Percentiles rank a stretch among this genome's conserved stretches.
phyloP scores from a whole-genome alignment of 495 filamentous ascomycete genomes.

The Aspergillus campestris region DNA sequence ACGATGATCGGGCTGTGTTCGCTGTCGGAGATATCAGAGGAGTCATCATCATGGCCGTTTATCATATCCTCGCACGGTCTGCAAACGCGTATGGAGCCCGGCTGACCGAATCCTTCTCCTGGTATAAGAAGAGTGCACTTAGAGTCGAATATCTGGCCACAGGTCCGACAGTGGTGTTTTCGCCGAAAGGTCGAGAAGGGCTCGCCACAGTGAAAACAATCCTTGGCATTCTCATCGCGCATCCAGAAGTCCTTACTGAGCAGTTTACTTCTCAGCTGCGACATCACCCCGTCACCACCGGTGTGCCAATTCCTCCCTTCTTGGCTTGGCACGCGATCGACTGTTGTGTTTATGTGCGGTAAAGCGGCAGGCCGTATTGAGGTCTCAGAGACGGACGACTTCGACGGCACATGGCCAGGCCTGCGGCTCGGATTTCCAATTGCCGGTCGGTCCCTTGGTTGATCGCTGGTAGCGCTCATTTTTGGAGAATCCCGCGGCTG shows the following conservation, averaged over 20 bases:
- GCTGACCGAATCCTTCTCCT: constrained; percentile 79
- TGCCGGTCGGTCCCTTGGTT: constrained; percentile 15
- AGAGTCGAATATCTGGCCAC: constrained; percentile 95
- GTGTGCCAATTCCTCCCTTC: constrained; percentile 14
- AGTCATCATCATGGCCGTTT: constrained; percentile 80
- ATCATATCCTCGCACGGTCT: constrained; percentile 93
- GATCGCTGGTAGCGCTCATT: constrained; percentile 5
- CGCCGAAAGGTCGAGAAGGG: constrained; percentile 88
- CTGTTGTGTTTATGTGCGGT: constrained; percentile 23
- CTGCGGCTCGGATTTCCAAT: constrained; percentile 20
- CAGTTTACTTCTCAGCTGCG: constrained; percentile 67
- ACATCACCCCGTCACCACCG: constrained; percentile 22
- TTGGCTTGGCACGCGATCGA: constrained; percentile 12
- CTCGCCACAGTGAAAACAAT: constrained; percentile 88
- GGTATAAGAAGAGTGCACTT: constrained; percentile 89
- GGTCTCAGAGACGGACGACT: constrained; percentile 27
- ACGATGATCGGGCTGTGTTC: constrained; percentile 45
- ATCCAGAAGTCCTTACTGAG: constrained; percentile 97
- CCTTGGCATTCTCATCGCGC: constrained; percentile 96
- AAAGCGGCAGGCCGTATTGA: constrained; percentile 21
- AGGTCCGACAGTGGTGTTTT: constrained; percentile 89
- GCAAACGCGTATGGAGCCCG: constrained; percentile 80
- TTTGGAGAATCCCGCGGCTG: constrained; percentile 20
- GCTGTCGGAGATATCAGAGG: constrained; percentile 79
- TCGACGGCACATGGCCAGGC: constrained; percentile 28